Conservation (phyloP, 2,329 filamentous ascomycete genomes). For the Didymosphaeria variabile region DNA sequence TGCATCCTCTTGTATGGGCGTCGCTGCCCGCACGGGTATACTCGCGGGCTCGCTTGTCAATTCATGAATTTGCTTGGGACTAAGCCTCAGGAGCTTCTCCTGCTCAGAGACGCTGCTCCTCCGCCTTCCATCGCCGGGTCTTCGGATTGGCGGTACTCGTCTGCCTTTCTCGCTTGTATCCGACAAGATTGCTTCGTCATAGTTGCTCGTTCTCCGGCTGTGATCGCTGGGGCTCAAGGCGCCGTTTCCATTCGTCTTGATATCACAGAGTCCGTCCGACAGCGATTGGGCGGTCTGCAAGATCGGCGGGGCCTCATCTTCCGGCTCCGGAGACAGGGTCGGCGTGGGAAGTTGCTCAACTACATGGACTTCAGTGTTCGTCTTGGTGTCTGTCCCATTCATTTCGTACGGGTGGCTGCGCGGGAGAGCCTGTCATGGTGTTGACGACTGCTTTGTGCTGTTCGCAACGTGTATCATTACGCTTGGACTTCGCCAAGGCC, state of each 20-base stretch:
- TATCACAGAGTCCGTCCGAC: conserved; percentile 23
- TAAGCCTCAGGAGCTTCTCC: conserved; percentile 61
- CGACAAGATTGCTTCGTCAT: conserved; percentile 44
- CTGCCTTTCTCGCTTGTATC: conserved; percentile 44
- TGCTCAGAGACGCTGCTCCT: conserved; percentile 49
- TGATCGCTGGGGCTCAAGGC: conserved; percentile 24
- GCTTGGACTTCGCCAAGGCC: conserved; percentile 9
- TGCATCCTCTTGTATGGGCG: conserved; percentile 49
- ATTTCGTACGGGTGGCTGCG: conserved; percentile 30
- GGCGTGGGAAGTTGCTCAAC: conserved; percentile 42
- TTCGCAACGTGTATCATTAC: conserved; percentile 7
- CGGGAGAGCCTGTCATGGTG: conserved; percentile 14
- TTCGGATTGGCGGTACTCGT: conserved; percentile 37
- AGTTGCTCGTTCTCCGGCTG: conserved; percentile 32
- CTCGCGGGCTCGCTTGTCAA: conserved; percentile 64
- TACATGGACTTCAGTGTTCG: conserved; percentile 26
- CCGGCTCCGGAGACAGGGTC: conserved; percentile 35
- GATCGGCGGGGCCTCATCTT: conserved; percentile 29
- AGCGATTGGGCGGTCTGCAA: conserved; percentile 19
- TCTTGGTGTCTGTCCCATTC: conserved; percentile 39
- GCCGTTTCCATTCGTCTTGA: conserved; percentile 21
- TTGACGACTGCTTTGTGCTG: conserved; percentile 18
- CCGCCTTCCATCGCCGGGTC: conserved; percentile 45
- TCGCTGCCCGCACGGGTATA: conserved; percentile 59
- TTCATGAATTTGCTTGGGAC: conserved; percentile 63